Evolutionary conservation across 805 yeast species (phyloP), one percentile per base, ranked within the genome.

Genomic region (Pichia cephalocereana): DNA sequence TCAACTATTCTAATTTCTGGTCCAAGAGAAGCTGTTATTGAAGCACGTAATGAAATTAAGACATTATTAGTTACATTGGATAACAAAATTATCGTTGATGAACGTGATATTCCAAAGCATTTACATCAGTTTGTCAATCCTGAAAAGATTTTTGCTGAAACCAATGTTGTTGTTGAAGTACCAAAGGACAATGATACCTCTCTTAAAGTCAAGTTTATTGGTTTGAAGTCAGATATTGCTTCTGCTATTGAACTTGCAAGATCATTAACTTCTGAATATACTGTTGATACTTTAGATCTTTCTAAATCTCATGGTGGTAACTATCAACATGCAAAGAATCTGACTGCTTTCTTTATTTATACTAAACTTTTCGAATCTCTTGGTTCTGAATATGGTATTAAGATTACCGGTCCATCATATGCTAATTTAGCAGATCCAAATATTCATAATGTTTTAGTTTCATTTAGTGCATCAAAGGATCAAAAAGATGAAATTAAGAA

Each of bases 221-320:
- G 93, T 56, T 81, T 80, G 46, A 63, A 63, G 48, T 59, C 63
- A 14, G 72, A 77, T 47, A 75, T 90, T 45, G 58, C 72, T 12
- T 67, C 69, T 17, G 97, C 97, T 18, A 70, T 83, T 52, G 71
- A 70, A 30, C 69, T 67, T 50, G 86, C 91, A 15, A 76, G 81
- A 63, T 62, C 72, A 44, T 70, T 79, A 40, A 77, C 93, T 34
- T 70, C 80, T 43, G 72, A 77, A 47, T 79, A 74, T 61, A 70
- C 74, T 48, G 77, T 82, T 39, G 88, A 82, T 54, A 68, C 79
- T 36, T 72, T 93, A 60, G 96, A 89, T 58, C 82, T 93, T 64
- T 80, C 95, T 11, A 83, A 78, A 65, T 96, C 98, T 31, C 97
- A 93, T 64, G 86, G 88, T 59, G 86, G 85, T 54, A 79, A 86